phyloP scores from a whole-genome alignment of 108 stramenopile genomes.

The Cyclostephanos tholiformis region DNA sequence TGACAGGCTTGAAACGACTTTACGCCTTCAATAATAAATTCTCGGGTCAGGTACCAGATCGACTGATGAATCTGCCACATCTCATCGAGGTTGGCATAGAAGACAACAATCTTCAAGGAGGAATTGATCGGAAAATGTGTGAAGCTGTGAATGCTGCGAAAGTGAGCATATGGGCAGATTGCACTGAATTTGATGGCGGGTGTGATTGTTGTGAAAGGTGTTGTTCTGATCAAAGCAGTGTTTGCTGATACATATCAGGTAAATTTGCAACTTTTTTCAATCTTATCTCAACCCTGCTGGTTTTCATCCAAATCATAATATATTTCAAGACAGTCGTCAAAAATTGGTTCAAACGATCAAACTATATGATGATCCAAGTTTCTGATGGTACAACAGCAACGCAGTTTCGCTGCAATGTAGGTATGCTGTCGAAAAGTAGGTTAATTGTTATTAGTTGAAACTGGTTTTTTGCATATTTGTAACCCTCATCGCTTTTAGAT shows the following conservation, averaged over 20 bases:
- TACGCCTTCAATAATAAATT: constrained; percentile 41
- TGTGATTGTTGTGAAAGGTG: constrained; percentile 46
- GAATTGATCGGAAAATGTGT: constrained; percentile 21
- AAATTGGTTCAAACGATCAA: no score
- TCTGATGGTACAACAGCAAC: no score
- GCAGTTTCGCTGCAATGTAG: no score
- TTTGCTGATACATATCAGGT: constrained; percentile 20
- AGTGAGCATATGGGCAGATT: constrained; percentile 40
- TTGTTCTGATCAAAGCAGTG: constrained; percentile 28
- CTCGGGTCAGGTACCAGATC: constrained; percentile 33
- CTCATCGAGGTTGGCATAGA: constrained; percentile 43
- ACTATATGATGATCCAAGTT: no score
- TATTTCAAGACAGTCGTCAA: no score
- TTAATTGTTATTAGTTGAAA: no score
- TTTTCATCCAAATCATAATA: no score
- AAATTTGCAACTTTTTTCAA: neutral
- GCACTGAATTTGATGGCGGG: constrained; percentile 32
- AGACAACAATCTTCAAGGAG: constrained; percentile 42
- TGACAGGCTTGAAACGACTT: constrained; percentile 29
- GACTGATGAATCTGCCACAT: constrained; percentile 28
- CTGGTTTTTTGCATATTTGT: no score
- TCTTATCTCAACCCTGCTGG: no score
- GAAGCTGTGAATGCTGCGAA: neutral
- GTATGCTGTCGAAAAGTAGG: no score
- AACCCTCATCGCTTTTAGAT: no score